Evolutionary conservation across 78 protist genomes (phyloP).

Genomic region (Dictyostelium discoideum): dicty_2.7 NC_007091.3:668001-668500

Average conservation of each 20-base stretch:
- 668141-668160: background rate
- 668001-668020: slow-evolving; percentile 58
- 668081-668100: background rate
- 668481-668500: slow-evolving; percentile 34
- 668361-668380: too few species aligned
- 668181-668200: background rate
- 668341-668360: too few species aligned
- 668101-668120: background rate
- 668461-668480: slow-evolving; percentile 13
- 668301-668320: slow-evolving; percentile 29
- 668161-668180: background rate
- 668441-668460: slow-evolving; percentile 12
- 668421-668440: slow-evolving; percentile 38
- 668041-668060: background rate
- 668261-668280: slow-evolving; percentile 5
- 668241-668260: slow-evolving; percentile 7
- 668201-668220: background rate
- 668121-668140: too few species aligned
- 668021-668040: background rate
- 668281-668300: slow-evolving; percentile 42
- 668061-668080: background rate
- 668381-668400: background rate
- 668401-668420: background rate
- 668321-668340: slow-evolving; percentile 6
- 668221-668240: slow-evolving; percentile 3